Evolutionary conservation across 441 rosid species (phyloP).

Genomic region (Adansonia gregorii): DNA sequence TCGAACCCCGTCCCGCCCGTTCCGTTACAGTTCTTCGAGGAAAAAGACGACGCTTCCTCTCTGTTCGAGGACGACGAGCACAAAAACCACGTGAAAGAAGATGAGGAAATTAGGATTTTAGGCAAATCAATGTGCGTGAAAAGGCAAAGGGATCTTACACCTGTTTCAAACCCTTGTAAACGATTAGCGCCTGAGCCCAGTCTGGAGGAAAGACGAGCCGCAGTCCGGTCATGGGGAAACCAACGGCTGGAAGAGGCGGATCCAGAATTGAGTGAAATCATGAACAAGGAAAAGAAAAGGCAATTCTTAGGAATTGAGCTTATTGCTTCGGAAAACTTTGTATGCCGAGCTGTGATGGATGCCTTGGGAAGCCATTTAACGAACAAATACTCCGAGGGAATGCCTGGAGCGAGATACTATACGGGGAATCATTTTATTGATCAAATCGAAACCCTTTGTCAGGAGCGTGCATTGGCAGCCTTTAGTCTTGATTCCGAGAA

Average conservation of each 20-base stretch:
- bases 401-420: constrained; percentile 81
- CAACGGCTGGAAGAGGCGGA: constrained; percentile 67
- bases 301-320: constrained; percentile 81
- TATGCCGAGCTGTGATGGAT: constrained; percentile 85
- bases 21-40: constrained; percentile 69
- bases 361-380: constrained; percentile 91
- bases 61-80: constrained; percentile 32
- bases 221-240: constrained; percentile 76
- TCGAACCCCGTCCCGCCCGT: constrained; percentile 43
- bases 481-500: constrained; percentile 70
- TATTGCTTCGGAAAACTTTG: constrained; percentile 93
- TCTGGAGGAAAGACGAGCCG: constrained; percentile 57
- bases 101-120: constrained; percentile 70
- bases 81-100: constrained; percentile 39
- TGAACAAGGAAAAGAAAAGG: constrained; percentile 83
- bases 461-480: constrained; percentile 73
- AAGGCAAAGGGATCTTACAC: constrained; percentile 56
- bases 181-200: constrained; percentile 40
- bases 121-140: constrained; percentile 77
- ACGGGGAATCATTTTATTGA: constrained; percentile 84
- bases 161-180: constrained; percentile 41
- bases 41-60: constrained; percentile 36
- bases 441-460: constrained; percentile 76
- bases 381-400: constrained; percentile 90
- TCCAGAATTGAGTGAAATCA: constrained; percentile 71